These are phyloP conservation scores for Dillenia turbinata DNA, from an alignment of 164 flowering plant genomes.

Conservation along the genomic window DNA sequence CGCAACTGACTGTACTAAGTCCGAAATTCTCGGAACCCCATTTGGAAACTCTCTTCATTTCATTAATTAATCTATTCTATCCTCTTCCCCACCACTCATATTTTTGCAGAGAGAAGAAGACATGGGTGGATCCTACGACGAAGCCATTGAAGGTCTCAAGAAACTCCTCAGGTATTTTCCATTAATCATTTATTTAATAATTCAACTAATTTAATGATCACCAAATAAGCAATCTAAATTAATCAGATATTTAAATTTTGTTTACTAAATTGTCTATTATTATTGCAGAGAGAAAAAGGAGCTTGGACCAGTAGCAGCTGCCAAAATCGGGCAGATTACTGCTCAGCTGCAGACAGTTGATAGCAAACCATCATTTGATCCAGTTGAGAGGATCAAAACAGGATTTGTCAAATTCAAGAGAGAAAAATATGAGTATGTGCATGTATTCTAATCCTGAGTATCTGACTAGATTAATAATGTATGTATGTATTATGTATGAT, in stretches of 20 bases:
- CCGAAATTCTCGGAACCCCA: no score
- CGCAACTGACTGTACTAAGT: no score
- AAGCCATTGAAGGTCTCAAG: constrained; percentile 46
- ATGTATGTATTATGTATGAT: no score
- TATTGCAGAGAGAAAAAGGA: constrained; percentile 56
- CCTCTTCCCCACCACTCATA: no score
- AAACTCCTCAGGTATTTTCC: constrained; percentile 39
- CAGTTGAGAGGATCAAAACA: constrained; percentile 51
- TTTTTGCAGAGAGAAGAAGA: constrained; percentile 33
- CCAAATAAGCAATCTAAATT: no score
- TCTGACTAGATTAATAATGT: not conserved
- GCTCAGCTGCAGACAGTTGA: constrained; percentile 40
- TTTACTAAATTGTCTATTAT: not conserved
- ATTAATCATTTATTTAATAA: not conserved
- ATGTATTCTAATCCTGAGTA: not conserved
- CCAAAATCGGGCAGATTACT: constrained; percentile 65
- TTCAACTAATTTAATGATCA: no score
- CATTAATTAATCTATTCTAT: no score
- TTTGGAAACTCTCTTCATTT: no score
- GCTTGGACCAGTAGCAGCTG: constrained; percentile 55
- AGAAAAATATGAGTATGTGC: constrained; percentile 73
- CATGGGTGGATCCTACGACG: constrained; percentile 38
- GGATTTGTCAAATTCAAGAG: constrained; percentile 76
- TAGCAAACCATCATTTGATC: constrained; percentile 20
- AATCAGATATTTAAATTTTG: no score